phyloP scores from a whole-genome alignment of 2,329 filamentous ascomycete species.

The Aspergillus nomiae region DNA sequence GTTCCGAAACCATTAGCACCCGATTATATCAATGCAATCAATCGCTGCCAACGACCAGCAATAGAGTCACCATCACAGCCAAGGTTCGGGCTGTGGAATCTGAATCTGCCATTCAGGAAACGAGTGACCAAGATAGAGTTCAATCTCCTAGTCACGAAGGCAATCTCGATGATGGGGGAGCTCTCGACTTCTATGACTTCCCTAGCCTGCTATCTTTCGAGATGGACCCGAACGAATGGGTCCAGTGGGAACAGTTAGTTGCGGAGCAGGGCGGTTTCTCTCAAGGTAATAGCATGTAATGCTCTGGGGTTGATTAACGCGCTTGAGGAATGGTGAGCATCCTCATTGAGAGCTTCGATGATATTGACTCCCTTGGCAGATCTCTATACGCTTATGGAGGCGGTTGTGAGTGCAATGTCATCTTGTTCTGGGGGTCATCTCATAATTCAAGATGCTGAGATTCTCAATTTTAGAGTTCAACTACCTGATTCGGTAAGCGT shows the following conservation, averaged over 20 bases:
- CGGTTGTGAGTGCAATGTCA: not conserved
- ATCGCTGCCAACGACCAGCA: not conserved
- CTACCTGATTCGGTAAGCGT: not conserved
- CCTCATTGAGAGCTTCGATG: not conserved
- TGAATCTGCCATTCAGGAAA: not conserved
- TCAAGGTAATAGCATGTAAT: not conserved
- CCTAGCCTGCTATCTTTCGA: conserved; percentile 23
- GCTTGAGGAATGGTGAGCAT: not conserved
- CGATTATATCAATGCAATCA: not conserved
- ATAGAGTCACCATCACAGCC: not conserved
- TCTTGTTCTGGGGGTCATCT: not conserved
- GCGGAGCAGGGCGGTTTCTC: not conserved
- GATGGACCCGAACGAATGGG: conserved; percentile 30
- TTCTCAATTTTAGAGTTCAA: not conserved
- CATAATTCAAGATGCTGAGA: too few relatives aligned
- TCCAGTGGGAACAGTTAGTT: conserved; percentile 31
- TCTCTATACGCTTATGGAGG: not conserved
- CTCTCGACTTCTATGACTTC: conserved; percentile 14
- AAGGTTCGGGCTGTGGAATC: not conserved
- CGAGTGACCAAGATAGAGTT: not conserved
- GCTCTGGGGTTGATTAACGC: not conserved
- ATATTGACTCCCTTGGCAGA: not conserved
- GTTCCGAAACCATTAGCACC: conserved; percentile 9
- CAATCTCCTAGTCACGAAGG: not conserved
- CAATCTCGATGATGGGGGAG: too few relatives aligned